phyloP scores from a whole-genome alignment of 805 yeast species.

The Clavispora phyllophila region DNA sequence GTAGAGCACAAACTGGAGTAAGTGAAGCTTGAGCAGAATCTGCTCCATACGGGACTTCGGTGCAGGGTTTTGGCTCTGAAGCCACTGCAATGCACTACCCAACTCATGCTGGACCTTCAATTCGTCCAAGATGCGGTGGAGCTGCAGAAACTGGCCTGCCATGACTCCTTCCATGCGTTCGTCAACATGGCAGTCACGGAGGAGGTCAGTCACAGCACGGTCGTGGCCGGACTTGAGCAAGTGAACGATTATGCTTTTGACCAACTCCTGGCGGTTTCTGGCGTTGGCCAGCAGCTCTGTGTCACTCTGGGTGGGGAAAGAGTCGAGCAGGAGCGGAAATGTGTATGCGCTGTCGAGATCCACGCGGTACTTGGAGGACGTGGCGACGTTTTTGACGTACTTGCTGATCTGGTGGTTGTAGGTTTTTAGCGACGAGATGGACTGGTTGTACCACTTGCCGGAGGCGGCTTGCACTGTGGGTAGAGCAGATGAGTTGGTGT shows the following conservation, averaged over 20 bases:
- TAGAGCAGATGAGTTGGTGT: background rate
- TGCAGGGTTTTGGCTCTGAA: slow-evolving; percentile 19
- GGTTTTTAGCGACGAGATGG: slow-evolving; percentile 28
- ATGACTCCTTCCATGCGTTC: slow-evolving; percentile 19
- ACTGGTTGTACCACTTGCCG: slow-evolving; percentile 31
- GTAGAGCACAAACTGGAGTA: slow-evolving; percentile 32
- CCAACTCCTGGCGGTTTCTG: slow-evolving; percentile 26
- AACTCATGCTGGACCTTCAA: slow-evolving; percentile 29
- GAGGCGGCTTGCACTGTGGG: slow-evolving; percentile 14
- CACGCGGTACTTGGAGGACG: slow-evolving; percentile 22
- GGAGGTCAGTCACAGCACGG: slow-evolving; percentile 27
- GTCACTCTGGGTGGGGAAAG: slow-evolving; percentile 15
- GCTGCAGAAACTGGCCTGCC: slow-evolving; percentile 22
- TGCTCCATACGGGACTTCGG: slow-evolving; percentile 10
- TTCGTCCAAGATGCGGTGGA: slow-evolving; percentile 32
- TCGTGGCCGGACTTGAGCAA: slow-evolving; percentile 37
- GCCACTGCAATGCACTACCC: slow-evolving; percentile 29
- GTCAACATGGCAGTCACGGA: slow-evolving; percentile 18
- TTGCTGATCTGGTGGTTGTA: slow-evolving; percentile 32
- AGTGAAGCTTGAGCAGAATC: slow-evolving; percentile 38
- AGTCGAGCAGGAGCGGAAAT: slow-evolving; percentile 30
- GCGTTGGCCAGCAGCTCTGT: background rate
- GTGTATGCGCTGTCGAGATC: slow-evolving; percentile 39
- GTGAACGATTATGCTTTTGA: slow-evolving; percentile 35
- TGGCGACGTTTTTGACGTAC: slow-evolving; percentile 29